Evolutionary conservation across 2,329 filamentous ascomycete genomes (phyloP), one percentile per base, ranked within the genome.

Genomic region (Penicillium sp.): DNA sequence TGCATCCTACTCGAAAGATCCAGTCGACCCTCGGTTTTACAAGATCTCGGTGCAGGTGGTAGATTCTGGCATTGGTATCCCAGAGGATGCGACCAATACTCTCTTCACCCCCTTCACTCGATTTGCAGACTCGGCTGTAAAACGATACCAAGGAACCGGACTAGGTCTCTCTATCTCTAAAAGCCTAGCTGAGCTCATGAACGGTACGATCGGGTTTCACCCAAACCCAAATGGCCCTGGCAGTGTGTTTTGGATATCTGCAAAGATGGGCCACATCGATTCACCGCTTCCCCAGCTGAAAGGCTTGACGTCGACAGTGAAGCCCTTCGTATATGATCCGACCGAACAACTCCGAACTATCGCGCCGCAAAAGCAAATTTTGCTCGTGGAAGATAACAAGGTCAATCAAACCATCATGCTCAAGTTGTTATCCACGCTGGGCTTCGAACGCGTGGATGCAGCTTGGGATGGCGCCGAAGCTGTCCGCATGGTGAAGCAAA

Each of bases 91-190:
- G 0, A 69, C 77, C 6, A 72, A 75, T 35, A 76, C 77, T 1
- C 77, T 88, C 1, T 85, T 85, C 66, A 81, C 78, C 3, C 83
- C 83, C 0, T 85, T 85, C 57, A 81, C 77, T 7, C 82, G 84
- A 62, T 80, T 83, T 55, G 82, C 83, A 58, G 80, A 81, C 53
- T 81, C 79, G 2, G 76, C 78, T n/a, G 80, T 78, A 2, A 82
- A 83, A 61, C 76, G 75, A 50, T 84, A 82, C 56, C 81, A 83
- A 59, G 83, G 83, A 3, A 85, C 83, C 5, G 83, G 83, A 0
- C 71, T 86, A 2, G 83, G 83, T 2, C 70, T 86, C 3, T 83
- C 81, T 10, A 86, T 86, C 37, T 84, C 81, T 60, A 85, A 84
- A 64, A 83, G 79, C 53, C 67, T 86, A 11, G 79, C 79, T 1